Percentiles rank a stretch among this genome's conserved stretches.
phyloP scores from a whole-genome alignment of 179 eudicot species.

The Sideroxylon spinosum region DNA sequence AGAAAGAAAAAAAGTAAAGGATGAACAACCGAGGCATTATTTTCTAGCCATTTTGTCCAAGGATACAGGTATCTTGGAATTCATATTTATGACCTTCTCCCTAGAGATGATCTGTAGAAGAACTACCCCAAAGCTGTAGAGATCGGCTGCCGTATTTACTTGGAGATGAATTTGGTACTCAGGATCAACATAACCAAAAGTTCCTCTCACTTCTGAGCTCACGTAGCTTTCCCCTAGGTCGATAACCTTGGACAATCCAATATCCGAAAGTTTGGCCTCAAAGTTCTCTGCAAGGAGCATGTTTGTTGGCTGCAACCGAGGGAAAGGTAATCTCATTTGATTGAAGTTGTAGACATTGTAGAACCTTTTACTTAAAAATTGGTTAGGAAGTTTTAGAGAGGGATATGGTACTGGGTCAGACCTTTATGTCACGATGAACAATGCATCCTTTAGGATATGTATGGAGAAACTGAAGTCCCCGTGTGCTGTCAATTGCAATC shows the following conservation, averaged over 20 bases:
- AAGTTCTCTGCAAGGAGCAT: conserved; percentile 33
- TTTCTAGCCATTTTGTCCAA: conserved; percentile 23
- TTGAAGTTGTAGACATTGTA: not conserved
- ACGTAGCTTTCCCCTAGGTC: conserved; percentile 23
- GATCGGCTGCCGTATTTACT: conserved; percentile 32
- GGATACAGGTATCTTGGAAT: conserved; percentile 24
- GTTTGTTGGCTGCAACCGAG: conserved; percentile 31
- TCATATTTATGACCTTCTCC: conserved; percentile 31
- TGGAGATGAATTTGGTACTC: conserved; percentile 27
- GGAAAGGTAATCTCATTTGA: not conserved
- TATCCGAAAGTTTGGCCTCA: conserved; percentile 41
- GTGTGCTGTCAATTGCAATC: conserved; percentile 31
- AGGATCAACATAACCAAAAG: conserved; percentile 40
- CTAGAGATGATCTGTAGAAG: conserved; percentile 41
- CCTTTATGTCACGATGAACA: conserved; percentile 37
- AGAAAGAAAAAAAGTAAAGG: too few relatives aligned
- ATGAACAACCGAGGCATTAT: not conserved
- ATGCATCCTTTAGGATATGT: conserved; percentile 31
- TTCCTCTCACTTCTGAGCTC: conserved; percentile 45
- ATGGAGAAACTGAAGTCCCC: conserved; percentile 37
- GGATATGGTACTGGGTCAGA: conserved; percentile 7
- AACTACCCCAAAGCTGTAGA: conserved; percentile 39
- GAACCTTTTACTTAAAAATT: too few relatives aligned
- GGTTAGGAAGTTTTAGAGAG: not conserved
- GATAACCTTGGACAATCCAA: conserved; percentile 40